Percentiles rank a stretch among this genome's conserved stretches.
Conservation (phyloP, 805 yeast genomes). For the Barnettozyma vustinii region DNA sequence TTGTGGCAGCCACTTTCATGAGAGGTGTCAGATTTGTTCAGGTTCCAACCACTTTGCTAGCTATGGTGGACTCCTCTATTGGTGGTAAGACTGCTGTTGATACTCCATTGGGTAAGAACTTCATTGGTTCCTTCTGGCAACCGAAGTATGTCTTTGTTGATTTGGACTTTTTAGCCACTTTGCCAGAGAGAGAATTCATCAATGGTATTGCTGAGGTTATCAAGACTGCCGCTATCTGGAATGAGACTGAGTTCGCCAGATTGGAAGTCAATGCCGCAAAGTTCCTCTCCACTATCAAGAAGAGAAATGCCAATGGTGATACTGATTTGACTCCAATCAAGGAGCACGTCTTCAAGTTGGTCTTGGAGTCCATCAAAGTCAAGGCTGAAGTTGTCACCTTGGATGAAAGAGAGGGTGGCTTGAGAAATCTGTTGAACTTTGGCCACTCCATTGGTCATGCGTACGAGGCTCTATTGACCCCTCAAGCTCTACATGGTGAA, state of each 20-base stretch:
- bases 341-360: constrained; percentile 73
- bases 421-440: constrained; percentile 86
- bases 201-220: constrained; percentile 98
- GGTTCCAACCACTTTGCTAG: constrained; percentile 85
- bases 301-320: constrained; percentile 37
- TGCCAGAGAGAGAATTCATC: constrained; percentile 90
- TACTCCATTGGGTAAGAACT: constrained; percentile 92
- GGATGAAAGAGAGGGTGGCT: constrained; percentile 93
- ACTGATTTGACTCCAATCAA: constrained; percentile 66
- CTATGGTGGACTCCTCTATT: constrained; percentile 97
- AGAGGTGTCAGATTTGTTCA: constrained; percentile 93
- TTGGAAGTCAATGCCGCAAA: constrained; percentile 69
- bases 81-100: constrained; percentile 99
- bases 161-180: constrained; percentile 75
- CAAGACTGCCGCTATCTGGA: constrained; percentile 98
- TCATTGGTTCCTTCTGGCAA: constrained; percentile 97
- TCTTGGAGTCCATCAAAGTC: constrained; percentile 78
- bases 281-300: constrained; percentile 63
- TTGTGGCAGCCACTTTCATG: constrained; percentile 99
- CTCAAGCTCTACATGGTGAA: constrained; percentile 95
- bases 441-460: constrained; percentile 99
- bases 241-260: constrained; percentile 79
- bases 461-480: constrained; percentile 94
- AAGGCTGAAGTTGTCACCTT: constrained; percentile 91
- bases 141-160: constrained; percentile 87